phyloP scores from a whole-genome alignment of 805 yeast genomes.

The Candida bentonensis region DNA sequence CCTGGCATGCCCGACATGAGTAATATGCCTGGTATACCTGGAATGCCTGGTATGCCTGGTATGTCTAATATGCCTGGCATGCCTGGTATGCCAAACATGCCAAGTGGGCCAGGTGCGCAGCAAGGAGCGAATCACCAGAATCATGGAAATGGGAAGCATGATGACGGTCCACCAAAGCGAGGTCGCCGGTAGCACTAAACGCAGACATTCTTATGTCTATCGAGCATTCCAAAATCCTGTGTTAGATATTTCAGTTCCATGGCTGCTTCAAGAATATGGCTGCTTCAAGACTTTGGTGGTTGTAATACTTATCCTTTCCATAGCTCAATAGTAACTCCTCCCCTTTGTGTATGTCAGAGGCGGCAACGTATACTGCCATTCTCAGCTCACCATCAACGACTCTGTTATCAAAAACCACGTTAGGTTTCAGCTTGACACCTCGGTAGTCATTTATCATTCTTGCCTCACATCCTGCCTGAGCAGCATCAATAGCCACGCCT shows the following conservation, averaged over 20 bases:
- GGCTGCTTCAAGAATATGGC: too few species aligned
- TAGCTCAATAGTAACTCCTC: slow-evolving; percentile 13
- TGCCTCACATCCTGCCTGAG: slow-evolving; percentile 11
- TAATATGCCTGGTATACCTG: slow-evolving; percentile 8
- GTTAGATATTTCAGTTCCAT: too few species aligned
- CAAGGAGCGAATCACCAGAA: too few species aligned
- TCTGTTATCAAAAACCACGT: slow-evolving; percentile 11
- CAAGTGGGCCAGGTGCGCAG: too few species aligned
- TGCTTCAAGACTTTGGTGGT: too few species aligned
- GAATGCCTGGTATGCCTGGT: slow-evolving; percentile 14
- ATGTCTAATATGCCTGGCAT: slow-evolving; percentile 10
- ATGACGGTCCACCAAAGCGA: background rate
- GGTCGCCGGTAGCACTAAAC: background rate
- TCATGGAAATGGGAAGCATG: background rate
- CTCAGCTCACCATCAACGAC: slow-evolving; percentile 9
- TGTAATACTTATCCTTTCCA: slow-evolving; percentile 9
- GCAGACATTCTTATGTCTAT: background rate
- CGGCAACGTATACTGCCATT: slow-evolving; percentile 10
- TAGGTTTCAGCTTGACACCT: slow-evolving; percentile 9
- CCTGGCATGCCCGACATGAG: slow-evolving; percentile 6
- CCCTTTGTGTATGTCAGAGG: slow-evolving; percentile 9
- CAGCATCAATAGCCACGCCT: slow-evolving; percentile 11
- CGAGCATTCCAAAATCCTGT: background rate
- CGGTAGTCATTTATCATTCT: slow-evolving; percentile 14
- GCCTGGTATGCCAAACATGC: slow-evolving; percentile 7